Conservation (phyloP, 306 rosid species). For the Pachyrhizus erosus region DNA sequence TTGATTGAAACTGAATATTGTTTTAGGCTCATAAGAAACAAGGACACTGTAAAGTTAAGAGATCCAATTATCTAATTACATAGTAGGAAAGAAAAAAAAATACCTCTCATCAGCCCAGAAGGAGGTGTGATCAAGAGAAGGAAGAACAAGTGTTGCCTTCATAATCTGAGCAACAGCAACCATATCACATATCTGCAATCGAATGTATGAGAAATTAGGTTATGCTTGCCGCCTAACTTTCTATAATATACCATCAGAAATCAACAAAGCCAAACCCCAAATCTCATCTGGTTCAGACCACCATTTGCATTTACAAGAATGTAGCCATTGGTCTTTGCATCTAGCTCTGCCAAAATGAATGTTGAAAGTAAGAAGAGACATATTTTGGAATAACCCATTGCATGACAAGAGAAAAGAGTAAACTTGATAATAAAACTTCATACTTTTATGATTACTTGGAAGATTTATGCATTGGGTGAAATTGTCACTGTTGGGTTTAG, state of each 20-base stretch:
- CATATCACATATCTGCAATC: conserved; percentile 97
- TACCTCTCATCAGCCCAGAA: conserved; percentile 99
- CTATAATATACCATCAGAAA: conserved; percentile 44
- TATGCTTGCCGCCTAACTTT: conserved; percentile 35
- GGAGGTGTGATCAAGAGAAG: conserved; percentile 95
- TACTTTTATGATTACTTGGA: conserved; percentile 69
- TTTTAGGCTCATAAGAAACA: conserved; percentile 33
- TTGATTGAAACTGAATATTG: conserved; percentile 14
- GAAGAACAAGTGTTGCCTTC: conserved; percentile 95
- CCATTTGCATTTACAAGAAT: conserved; percentile 94
- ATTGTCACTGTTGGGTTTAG: conserved; percentile 69
- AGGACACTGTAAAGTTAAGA: conserved; percentile 6
- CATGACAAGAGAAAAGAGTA: conserved; percentile 37
- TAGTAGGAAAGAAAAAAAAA: conserved; percentile 39
- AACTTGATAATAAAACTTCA: conserved; percentile 35
- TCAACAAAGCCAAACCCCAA: conserved; percentile 84
- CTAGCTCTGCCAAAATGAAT: conserved; percentile 58
- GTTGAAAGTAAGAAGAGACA: conserved; percentile 39
- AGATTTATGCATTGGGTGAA: conserved; percentile 75
- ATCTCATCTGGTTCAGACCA: conserved; percentile 99
- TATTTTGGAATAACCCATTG: conserved; percentile 36
- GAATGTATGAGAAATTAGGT: conserved; percentile 55
- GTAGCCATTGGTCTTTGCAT: conserved; percentile 80
- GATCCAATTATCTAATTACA: conserved; percentile 34
- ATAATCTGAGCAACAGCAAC: conserved; percentile 92